phyloP scores from a whole-genome alignment of 2,329 filamentous ascomycete genomes.

The Phialophora chinensis region DNA sequence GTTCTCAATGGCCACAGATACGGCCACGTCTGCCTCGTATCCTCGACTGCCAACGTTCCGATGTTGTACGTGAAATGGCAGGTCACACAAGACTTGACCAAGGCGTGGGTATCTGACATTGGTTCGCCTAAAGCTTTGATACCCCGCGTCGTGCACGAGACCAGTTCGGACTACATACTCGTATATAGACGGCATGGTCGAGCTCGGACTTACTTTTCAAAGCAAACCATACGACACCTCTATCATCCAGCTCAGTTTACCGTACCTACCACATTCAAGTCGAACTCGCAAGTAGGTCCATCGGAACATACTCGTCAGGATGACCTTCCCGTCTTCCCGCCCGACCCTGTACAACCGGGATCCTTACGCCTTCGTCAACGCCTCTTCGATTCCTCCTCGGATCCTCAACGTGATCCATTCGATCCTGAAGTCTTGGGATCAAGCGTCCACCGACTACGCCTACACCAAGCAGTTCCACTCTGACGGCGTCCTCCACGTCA shows the following conservation, averaged over 20 bases:
- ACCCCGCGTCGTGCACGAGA: background rate
- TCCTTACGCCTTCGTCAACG: conserved; percentile 22
- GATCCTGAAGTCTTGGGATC: conserved; percentile 24
- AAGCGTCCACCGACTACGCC: conserved; percentile 21
- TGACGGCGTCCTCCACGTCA: conserved; percentile 19
- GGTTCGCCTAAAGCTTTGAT: background rate
- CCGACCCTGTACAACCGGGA: conserved; percentile 15
- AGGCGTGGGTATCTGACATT: background rate
- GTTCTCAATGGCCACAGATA: too few relatives aligned
- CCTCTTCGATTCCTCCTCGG: background rate
- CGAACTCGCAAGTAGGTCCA: background rate
- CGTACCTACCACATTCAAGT: background rate
- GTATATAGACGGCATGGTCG: background rate
- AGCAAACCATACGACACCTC: too few relatives aligned
- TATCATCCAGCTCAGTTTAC: too few relatives aligned
- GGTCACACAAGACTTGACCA: background rate
- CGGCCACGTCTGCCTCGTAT: background rate
- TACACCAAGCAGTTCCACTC: conserved; percentile 17
- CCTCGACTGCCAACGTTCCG: background rate
- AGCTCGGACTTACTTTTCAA: background rate
- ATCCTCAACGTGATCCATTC: conserved; percentile 14
- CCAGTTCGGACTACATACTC: background rate
- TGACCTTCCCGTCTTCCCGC: background rate
- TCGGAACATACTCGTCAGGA: background rate
- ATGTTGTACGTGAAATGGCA: background rate